These are phyloP conservation scores for Eucalyptus pauciflora DNA, from an alignment of 345 rosid species.

Conservation along the genomic window DNA sequence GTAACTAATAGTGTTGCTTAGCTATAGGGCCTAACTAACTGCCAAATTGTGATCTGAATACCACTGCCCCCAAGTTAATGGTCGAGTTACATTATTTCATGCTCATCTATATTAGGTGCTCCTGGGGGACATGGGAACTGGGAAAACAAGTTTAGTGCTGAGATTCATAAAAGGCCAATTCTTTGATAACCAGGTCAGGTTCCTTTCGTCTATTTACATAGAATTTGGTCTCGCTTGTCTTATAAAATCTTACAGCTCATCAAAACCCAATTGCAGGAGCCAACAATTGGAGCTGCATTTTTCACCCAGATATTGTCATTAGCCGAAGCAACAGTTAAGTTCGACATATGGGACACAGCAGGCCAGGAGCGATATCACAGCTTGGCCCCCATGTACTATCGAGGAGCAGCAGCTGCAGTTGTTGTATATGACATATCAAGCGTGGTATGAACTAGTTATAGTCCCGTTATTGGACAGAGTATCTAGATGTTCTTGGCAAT, in stretches of 20 bases:
- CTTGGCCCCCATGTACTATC: slow-evolving; percentile 47
- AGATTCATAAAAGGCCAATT: slow-evolving; percentile 63
- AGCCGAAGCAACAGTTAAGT: slow-evolving; percentile 34
- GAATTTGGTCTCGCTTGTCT: not conserved
- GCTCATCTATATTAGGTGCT: slow-evolving; percentile 21
- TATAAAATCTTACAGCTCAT: not conserved
- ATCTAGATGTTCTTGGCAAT: not conserved
- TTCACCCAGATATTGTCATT: slow-evolving; percentile 32
- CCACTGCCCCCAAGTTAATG: not conserved
- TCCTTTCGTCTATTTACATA: not conserved
- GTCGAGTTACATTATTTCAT: not conserved
- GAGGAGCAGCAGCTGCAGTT: slow-evolving; percentile 37
- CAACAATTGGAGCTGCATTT: slow-evolving; percentile 43
- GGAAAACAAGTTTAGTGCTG: slow-evolving; percentile 55
- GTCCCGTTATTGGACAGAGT: not conserved
- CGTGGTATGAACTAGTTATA: not conserved
- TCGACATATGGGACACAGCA: slow-evolving; percentile 45
- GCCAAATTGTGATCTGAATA: not conserved
- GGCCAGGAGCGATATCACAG: slow-evolving; percentile 43
- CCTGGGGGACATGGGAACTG: slow-evolving; percentile 65
- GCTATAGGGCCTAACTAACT: not conserved
- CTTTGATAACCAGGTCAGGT: slow-evolving; percentile 41
- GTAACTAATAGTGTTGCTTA: not conserved
- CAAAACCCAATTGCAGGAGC: slow-evolving; percentile 13
- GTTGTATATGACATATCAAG: slow-evolving; percentile 33